These are phyloP conservation scores for Ramaria sp. DNA, from an alignment of 768 basidiomycete species.

Conservation along the genomic window DNA sequence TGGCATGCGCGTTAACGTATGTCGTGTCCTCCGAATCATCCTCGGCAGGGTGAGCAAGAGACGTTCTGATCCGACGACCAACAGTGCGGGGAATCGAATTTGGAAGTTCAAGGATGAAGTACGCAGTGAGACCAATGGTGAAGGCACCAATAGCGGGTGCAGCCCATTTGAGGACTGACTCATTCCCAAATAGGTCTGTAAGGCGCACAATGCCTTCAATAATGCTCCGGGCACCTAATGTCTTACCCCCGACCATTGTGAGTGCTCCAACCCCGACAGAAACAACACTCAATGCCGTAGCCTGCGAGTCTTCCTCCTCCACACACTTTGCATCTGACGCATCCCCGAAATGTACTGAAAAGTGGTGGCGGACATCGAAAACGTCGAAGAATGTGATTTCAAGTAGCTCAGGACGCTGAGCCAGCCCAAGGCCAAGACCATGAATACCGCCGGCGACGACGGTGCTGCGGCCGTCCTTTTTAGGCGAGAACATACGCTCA, in stretches of 20 bases:
- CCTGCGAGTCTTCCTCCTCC: conserved; percentile 32
- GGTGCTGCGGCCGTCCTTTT: conserved; percentile 26
- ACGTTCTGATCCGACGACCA: conserved; percentile 68
- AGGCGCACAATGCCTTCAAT: conserved; percentile 72
- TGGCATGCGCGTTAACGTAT: conserved; percentile 59
- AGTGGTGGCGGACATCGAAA: conserved; percentile 75
- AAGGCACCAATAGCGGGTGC: conserved; percentile 76
- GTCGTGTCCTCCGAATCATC: conserved; percentile 34
- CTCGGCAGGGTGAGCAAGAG: conserved; percentile 40
- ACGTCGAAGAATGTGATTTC: conserved; percentile 78
- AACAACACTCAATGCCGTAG: conserved; percentile 60
- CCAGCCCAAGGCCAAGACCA: conserved; percentile 77
- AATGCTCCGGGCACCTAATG: conserved; percentile 61
- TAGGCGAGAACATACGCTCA: conserved; percentile 88
- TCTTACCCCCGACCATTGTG: conserved; percentile 82
- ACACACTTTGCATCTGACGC: conserved; percentile 14
- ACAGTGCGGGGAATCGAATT: conserved; percentile 81
- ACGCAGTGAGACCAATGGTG: conserved; percentile 62
- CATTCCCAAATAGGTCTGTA: conserved; percentile 71
- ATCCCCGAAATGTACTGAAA: conserved; percentile 62
- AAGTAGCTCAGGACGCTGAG: conserved; percentile 63
- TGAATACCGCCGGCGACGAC: conserved; percentile 69
- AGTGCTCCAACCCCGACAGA: conserved; percentile 77
- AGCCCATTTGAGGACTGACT: conserved; percentile 74
- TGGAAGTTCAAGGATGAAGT: conserved; percentile 82